These are phyloP conservation scores for Zanthoxylum bungeanum DNA, from an alignment of 345 rosid genomes.

Conservation along the genomic window DNA sequence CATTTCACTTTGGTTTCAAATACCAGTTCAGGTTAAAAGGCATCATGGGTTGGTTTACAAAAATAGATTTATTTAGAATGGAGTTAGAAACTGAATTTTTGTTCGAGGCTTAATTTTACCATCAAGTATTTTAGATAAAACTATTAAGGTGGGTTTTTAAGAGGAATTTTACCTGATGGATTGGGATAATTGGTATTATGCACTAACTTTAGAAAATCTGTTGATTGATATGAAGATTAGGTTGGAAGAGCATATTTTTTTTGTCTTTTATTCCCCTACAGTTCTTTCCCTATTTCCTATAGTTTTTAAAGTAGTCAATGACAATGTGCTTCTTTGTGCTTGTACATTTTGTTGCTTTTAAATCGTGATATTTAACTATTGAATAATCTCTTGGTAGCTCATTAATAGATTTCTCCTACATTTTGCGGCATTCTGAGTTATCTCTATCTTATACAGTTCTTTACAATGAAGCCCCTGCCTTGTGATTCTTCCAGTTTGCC, in stretches of 20 bases:
- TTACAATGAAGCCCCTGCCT: conserved; percentile 75
- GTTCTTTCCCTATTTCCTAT: too few relatives aligned
- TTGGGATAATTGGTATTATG: too few relatives aligned
- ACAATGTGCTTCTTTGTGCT: background rate
- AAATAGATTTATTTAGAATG: background rate
- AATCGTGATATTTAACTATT: too few relatives aligned
- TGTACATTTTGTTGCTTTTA: too few relatives aligned
- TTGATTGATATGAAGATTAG: background rate
- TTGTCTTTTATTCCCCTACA: background rate
- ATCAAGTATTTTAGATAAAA: background rate
- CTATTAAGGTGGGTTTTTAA: background rate
- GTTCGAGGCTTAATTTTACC: background rate
- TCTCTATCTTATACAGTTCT: conserved; percentile 55
- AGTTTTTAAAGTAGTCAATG: background rate
- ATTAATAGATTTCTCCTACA: too few relatives aligned
- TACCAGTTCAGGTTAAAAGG: background rate
- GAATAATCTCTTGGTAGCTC: too few relatives aligned
- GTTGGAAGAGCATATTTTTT: background rate
- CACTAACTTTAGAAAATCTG: background rate
- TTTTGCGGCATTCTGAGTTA: background rate
- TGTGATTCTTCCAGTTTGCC: conserved; percentile 97
- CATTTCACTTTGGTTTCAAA: background rate
- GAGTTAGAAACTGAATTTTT: background rate
- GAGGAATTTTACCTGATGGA: background rate
- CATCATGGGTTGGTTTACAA: background rate